These are phyloP conservation scores for Pythium rishiriense DNA, from an alignment of 352 stramenopile genomes.

Conservation along the genomic window DNA sequence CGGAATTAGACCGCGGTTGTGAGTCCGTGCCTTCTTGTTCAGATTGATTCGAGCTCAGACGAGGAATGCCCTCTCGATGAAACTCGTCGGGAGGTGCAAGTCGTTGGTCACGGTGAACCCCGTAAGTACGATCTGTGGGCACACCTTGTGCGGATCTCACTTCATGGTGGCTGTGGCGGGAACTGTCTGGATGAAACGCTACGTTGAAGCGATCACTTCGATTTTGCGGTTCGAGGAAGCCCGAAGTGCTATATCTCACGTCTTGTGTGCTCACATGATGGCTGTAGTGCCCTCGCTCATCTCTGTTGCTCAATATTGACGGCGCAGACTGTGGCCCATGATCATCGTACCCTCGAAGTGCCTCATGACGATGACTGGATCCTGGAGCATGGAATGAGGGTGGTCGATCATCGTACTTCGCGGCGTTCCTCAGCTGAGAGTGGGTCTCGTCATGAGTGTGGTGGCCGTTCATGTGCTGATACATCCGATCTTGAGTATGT, in stretches of 20 bases:
- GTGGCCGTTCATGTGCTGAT: neutral
- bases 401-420: neutral
- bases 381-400: neutral
- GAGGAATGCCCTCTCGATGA: neutral
- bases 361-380: neutral
- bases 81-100: neutral
- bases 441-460: neutral
- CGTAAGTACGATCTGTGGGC: neutral
- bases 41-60: neutral
- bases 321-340: neutral
- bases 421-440: neutral
- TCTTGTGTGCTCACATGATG: neutral
- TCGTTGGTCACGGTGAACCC: neutral
- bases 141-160: neutral
- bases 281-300: neutral
- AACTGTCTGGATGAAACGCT: neutral
- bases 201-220: neutral
- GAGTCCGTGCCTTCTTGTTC: neutral
- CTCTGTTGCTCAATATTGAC: neutral
- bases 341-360: neutral
- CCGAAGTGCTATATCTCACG: neutral
- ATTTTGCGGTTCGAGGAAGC: neutral
- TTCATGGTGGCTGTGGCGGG: neutral
- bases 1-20: neutral
- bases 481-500: slow-evolving; percentile 1